Conservation (phyloP, 495 filamentous ascomycete genomes). For the Aspergillus wentii region DNA sequence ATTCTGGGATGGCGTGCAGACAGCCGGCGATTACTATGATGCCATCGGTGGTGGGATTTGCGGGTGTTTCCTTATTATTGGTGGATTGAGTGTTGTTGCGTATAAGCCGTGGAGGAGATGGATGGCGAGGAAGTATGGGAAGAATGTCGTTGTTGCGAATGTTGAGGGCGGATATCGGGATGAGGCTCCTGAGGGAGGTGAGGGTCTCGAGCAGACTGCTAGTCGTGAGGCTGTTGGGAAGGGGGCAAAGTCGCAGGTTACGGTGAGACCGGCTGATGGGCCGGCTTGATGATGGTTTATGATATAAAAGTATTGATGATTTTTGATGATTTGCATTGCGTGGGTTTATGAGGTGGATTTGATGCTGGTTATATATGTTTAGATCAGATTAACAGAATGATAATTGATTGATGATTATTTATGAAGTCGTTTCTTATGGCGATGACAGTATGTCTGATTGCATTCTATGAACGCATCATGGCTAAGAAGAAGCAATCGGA, state of each 20-base stretch:
- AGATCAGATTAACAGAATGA: too few relatives aligned
- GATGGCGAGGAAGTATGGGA: slow-evolving; percentile 42
- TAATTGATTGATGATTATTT: too few relatives aligned
- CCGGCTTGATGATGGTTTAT: slow-evolving; percentile 16
- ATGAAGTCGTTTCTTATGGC: too few relatives aligned
- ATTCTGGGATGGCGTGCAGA: slow-evolving; percentile 84
- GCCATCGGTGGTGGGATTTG: slow-evolving; percentile 83
- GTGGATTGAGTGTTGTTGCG: slow-evolving; percentile 60
- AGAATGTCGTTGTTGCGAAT: slow-evolving; percentile 14
- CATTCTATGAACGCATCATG: too few relatives aligned
- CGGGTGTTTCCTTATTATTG: slow-evolving; percentile 74
- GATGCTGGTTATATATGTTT: too few relatives aligned
- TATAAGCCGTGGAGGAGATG: slow-evolving; percentile 74
- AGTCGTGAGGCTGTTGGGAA: slow-evolving; percentile 10
- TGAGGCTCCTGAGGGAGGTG: slow-evolving; percentile 4
- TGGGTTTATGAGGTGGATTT: not conserved
- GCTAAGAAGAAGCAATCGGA: too few relatives aligned
- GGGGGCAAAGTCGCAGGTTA: slow-evolving; percentile 9
- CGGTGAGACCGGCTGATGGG: slow-evolving; percentile 13
- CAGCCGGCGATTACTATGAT: slow-evolving; percentile 76
- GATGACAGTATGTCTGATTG: too few relatives aligned
- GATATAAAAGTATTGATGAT: too few relatives aligned
- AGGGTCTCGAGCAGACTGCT: not conserved
- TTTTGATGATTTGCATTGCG: not conserved
- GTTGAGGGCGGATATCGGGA: slow-evolving; percentile 18